phyloP scores from a whole-genome alignment of 805 yeast species.

The Ogataea allantospora region DNA sequence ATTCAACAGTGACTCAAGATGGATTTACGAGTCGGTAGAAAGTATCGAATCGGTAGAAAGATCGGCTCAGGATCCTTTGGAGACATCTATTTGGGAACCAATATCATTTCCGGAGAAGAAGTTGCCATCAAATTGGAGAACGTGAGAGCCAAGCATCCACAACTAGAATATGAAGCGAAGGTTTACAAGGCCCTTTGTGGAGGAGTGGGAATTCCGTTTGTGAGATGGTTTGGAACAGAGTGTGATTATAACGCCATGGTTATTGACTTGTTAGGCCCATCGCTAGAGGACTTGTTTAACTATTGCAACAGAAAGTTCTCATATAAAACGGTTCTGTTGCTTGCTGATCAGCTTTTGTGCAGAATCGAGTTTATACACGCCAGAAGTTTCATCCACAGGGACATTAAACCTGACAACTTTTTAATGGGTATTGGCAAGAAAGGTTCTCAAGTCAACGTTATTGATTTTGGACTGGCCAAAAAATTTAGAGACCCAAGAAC shows the following conservation, averaged over 20 bases:
- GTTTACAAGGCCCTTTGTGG: constrained; percentile 94
- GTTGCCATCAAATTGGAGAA: constrained; percentile 95
- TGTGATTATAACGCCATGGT: constrained; percentile 97
- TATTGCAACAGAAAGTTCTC: constrained; percentile 93
- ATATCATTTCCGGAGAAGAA: constrained; percentile 93
- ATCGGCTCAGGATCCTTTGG: constrained; percentile 98
- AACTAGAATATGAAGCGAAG: constrained; percentile 93
- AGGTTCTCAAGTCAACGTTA: constrained; percentile 92
- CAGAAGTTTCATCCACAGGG: constrained; percentile 83
- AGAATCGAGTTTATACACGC: constrained; percentile 96
- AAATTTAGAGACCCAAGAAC: constrained; percentile 93
- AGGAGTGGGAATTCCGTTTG: constrained; percentile 96
- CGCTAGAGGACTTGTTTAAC: constrained; percentile 91
- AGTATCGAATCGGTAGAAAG: constrained; percentile 89
- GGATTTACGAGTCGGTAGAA: constrained; percentile 91
- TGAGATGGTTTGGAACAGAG: constrained; percentile 96
- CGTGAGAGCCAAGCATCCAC: constrained; percentile 91
- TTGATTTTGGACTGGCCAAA: constrained; percentile 92
- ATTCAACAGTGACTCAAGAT: constrained; percentile 14
- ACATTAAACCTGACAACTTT: constrained; percentile 81
- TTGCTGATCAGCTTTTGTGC: constrained; percentile 92
- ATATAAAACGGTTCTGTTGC: constrained; percentile 84
- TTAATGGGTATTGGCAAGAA: constrained; percentile 88
- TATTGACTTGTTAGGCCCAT: constrained; percentile 92
- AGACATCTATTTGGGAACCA: constrained; percentile 90